Conservation (phyloP, 768 basidiomycete genomes). For the Termitomyces sp. region DNA sequence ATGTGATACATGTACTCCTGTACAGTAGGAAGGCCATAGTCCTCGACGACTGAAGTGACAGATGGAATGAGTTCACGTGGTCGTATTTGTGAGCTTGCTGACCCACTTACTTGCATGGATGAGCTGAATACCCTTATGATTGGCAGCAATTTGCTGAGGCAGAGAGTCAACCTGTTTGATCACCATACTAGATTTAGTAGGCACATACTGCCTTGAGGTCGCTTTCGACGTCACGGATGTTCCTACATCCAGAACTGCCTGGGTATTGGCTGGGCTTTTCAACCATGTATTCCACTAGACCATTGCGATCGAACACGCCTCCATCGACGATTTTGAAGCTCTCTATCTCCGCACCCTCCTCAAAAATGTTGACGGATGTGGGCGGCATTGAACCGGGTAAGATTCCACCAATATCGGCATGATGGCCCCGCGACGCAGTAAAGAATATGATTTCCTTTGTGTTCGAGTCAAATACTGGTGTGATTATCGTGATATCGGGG, state of each 20-base stretch:
- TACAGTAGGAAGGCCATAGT: constrained; percentile 81
- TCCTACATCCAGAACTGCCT: constrained; percentile 83
- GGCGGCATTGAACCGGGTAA: constrained; percentile 95
- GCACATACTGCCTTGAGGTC: constrained; percentile 79
- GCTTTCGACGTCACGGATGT: constrained; percentile 85
- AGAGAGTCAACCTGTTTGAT: constrained; percentile 4
- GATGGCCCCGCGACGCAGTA: constrained; percentile 90
- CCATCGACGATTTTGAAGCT: constrained; percentile 87
- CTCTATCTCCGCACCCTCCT: constrained; percentile 90
- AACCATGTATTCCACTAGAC: constrained; percentile 75
- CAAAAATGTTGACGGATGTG: constrained; percentile 82
- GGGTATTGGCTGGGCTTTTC: constrained; percentile 77
- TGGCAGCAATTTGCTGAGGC: constrained; percentile 84
- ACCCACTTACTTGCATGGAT: constrained; percentile 63
- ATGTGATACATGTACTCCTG: constrained; percentile 95
- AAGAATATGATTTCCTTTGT: constrained; percentile 81
- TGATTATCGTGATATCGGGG: constrained; percentile 88
- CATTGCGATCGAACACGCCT: constrained; percentile 74
- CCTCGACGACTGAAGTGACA: constrained; percentile 59
- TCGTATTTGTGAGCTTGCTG: not conserved
- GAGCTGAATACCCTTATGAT: constrained; percentile 85
- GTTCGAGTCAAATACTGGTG: constrained; percentile 74
- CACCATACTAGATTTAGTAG: not conserved
- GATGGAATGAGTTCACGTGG: constrained; percentile 2
- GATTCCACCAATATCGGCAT: constrained; percentile 92